A percentile compares a stretch with the other conserved stretches of the same genome.
Evolutionary conservation across 495 filamentous ascomycete species (phyloP).

Genomic region (Aspergillus sclerotioniger): DNA sequence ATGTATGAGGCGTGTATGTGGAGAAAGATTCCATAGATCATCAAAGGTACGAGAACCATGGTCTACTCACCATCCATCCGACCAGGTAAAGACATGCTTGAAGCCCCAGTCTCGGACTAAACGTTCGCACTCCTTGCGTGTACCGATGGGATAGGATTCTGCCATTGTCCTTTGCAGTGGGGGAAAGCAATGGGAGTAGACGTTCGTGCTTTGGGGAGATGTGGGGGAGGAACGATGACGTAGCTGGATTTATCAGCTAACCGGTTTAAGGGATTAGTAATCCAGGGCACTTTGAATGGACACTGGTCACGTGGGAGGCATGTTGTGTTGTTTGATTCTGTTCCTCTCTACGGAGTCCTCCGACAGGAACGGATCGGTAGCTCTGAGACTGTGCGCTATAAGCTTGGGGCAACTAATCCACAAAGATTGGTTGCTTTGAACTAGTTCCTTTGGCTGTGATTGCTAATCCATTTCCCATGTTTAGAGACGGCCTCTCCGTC

Average conservation of each 20-base stretch:
- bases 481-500: too few relatives aligned
- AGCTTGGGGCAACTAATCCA: too few relatives aligned
- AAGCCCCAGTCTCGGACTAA: conserved; percentile 78
- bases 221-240: neutral
- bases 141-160: conserved; percentile 37
- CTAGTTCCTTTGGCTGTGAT: too few relatives aligned
- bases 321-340: neutral
- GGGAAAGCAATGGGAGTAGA: neutral
- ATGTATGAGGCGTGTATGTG: too few relatives aligned
- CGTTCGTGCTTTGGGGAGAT: neutral
- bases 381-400: too few relatives aligned
- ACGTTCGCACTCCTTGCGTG: conserved; percentile 55
- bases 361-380: neutral
- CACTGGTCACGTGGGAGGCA: neutral
- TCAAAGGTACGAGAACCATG: neutral
- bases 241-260: neutral
- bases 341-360: neutral
- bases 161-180: conserved; percentile 10
- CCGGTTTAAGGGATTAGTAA: neutral
- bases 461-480: too few relatives aligned
- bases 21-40: neutral
- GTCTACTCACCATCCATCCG: conserved; percentile 63
- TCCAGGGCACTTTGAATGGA: neutral
- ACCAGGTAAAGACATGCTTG: conserved; percentile 74
- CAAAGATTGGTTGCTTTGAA: too few relatives aligned